Evolutionary conservation across 768 basidiomycete genomes (phyloP), one percentile per base, ranked within the genome.

Genomic region (Lanmaoa rubissima): DNA sequence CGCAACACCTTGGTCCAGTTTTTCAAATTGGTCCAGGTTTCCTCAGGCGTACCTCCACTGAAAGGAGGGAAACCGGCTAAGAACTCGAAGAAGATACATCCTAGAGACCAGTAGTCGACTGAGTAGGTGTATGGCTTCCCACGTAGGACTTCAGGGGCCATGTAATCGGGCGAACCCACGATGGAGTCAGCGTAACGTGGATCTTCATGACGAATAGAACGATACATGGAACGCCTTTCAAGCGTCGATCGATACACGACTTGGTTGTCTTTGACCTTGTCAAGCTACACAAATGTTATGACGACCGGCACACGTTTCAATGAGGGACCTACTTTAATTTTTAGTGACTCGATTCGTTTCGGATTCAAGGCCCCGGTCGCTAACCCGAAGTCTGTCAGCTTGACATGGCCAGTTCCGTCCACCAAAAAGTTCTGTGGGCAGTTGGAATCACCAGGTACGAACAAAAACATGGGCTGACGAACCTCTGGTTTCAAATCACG

Each of bases 21-120:
- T 75, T 98, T 98, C 59, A 99, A 76, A 74, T 98, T 98, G 16
- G 93, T 93, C 97, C 97, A 99, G 0, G 97, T 99, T 74, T 99
- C 97, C 62, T 99, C 94, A 0, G 94, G 90, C 0, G 90, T 94
- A 40, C 88, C 84, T 17, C 97, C 97, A 46, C 92, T 97, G 77
- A 99, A 99, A 2, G 97, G 97, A 13, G 97, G 97, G 75, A 97
- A 99, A 28, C 97, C 96, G 1, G 93, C 90, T 16, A 96, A 78
- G 72, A 96, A 95, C 76, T 99, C 97, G 75, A 98, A 99, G 26
- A 99, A 76, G 64, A 99, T 98, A 72, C 97, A 98, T 7, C 97
- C 97, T 9, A 99, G 82, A 1, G 94, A 96, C 97, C 97, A 98
- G 65, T 90, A 98, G 74, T 99, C 97, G 47, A 98, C 97, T 0